Evolutionary conservation across 2,329 filamentous ascomycete species (phyloP), one percentile per base, ranked within the genome.

Genomic region (Piedraia hortae): DNA sequence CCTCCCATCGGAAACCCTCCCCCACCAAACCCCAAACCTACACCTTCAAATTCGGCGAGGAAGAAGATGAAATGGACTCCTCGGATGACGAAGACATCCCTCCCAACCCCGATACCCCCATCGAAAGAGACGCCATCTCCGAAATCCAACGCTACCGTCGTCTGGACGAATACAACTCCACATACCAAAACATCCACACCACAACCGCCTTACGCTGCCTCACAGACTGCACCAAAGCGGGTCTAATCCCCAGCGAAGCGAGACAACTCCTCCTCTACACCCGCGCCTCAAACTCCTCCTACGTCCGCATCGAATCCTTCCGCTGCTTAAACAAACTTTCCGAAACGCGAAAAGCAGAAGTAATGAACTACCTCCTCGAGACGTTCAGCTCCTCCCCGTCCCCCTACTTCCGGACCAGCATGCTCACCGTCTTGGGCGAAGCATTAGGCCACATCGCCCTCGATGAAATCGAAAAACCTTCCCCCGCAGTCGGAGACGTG

Each of bases 121-220:
- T 68, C 16, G 53, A 59, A 26, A 48, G 49, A 25, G 55, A 58
- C 23, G 59, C 59, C 3, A 46, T 68, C 12, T 54, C 56, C 12
- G 62, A 66, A 34, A 59, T 69, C 16, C 59, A 66, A 30, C 53
- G 63, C 14, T 62, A 66, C 29, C 50, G 62, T 24, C 51, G 63
- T 16, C 59, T 68, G 37, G 63, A 69, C 31, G 63, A 69, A 38
- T 69, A 62, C 61, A 61, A 62, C 2, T 55, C 59, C 17, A 67
- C 63, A 0, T 66, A 56, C 34, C 62, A 66, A 24, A 69, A 69
- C 31, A 43, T 66, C 12, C 64, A 65, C 37, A 60, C 63, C 2
- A 51, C 51, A 7, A 62, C 62, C 7, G 61, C 62, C 10, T 45
- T 69, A 10, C 49, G 58, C n/a, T 66, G 62, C 39, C 51, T 62